Evolutionary conservation across 1,284 basidiomycete genomes (phyloP).

Genomic region (Moniliophthora roreri): DNA sequence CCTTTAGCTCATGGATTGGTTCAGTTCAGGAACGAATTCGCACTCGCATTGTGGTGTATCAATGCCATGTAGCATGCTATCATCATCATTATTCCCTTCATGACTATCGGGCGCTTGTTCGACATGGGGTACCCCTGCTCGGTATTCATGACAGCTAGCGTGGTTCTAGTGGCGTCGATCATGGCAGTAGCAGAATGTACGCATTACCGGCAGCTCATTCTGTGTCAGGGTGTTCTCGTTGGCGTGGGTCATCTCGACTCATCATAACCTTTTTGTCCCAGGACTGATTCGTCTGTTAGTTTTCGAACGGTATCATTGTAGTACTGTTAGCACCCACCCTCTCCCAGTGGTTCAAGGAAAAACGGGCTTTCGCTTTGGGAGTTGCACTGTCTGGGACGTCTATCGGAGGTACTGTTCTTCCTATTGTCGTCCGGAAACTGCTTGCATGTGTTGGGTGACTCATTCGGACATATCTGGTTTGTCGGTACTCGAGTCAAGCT

Average conservation of each 20-base stretch:
- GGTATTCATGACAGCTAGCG: slow-evolving; percentile 42
- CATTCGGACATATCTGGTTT: too few species aligned
- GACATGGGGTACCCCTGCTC: slow-evolving; percentile 58
- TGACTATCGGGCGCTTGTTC: slow-evolving; percentile 54
- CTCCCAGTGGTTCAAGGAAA: slow-evolving; percentile 1
- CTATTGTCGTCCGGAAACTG: background rate
- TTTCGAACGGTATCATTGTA: background rate
- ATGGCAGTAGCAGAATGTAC: slow-evolving; percentile 57
- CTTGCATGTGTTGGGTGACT: background rate
- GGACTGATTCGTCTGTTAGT: background rate
- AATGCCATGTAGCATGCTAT: slow-evolving; percentile 28
- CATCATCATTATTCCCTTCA: slow-evolving; percentile 44
- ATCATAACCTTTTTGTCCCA: background rate
- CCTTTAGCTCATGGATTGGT: slow-evolving; percentile 70
- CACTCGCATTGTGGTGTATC: background rate
- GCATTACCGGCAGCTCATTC: slow-evolving; percentile 58
- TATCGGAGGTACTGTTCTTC: background rate
- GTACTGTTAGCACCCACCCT: background rate
- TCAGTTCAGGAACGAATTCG: slow-evolving; percentile 55
- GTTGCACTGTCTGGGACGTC: background rate
- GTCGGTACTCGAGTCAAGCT: background rate
- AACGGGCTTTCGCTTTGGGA: background rate
- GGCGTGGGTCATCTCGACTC: slow-evolving; percentile 34
- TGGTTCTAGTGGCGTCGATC: slow-evolving; percentile 46
- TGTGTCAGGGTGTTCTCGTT: slow-evolving; percentile 53